Percentiles rank a stretch among this genome's conserved stretches.
phyloP scores from a whole-genome alignment of 2,329 filamentous ascomycete genomes.

The Pestalotiopsis sp. region DNA sequence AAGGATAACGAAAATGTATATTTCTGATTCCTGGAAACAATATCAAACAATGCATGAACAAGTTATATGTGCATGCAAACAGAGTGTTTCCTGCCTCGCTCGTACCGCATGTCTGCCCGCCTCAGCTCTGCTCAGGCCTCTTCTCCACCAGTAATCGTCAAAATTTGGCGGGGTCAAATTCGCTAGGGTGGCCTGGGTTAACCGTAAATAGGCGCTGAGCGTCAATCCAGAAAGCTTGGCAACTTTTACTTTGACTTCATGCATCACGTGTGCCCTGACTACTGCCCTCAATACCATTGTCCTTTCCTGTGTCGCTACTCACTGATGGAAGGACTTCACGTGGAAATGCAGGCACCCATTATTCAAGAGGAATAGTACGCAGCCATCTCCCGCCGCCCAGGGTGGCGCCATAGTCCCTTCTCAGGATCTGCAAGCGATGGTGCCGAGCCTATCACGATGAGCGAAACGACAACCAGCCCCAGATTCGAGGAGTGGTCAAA shows the following conservation, averaged over 20 bases:
- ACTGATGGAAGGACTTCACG: no score
- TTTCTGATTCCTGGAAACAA: not conserved
- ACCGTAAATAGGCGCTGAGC: no score
- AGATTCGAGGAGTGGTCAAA: slow-evolving; percentile 6
- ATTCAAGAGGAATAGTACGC: no score
- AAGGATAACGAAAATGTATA: slow-evolving; percentile 3
- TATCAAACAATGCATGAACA: not conserved
- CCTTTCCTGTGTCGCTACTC: no score
- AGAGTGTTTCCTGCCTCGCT: not conserved
- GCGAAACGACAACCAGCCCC: not conserved
- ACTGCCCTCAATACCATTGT: no score
- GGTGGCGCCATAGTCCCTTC: not conserved
- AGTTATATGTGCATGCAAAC: not conserved
- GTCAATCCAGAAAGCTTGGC: no score
- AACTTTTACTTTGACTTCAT: no score
- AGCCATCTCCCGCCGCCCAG: no score
- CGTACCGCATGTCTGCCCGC: not conserved
- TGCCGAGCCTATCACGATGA: not conserved
- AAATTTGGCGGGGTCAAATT: not conserved
- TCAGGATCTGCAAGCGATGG: not conserved
- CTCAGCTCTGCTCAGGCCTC: not conserved
- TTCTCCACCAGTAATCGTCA: not conserved
- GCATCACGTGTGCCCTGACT: no score
- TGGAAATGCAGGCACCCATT: no score
- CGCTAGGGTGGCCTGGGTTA: not conserved